phyloP scores from a whole-genome alignment of 2,329 filamentous ascomycete genomes.

The Verticillium isaacii region DNA sequence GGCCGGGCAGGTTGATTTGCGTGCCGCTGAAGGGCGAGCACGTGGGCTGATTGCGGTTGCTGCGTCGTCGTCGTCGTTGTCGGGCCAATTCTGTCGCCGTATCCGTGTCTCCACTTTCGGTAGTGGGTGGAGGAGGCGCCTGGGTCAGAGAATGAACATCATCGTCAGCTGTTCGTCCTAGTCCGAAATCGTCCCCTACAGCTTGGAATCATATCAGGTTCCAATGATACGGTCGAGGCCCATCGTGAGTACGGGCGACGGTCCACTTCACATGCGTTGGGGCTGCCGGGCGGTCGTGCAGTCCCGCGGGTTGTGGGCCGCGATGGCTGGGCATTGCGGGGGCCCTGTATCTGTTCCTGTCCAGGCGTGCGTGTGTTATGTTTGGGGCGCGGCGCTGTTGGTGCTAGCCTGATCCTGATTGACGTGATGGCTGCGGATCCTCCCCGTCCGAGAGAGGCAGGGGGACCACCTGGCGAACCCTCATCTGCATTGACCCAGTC shows the following conservation, averaged over 20 bases:
- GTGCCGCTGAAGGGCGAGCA: constrained; percentile 25
- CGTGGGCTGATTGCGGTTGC: background rate
- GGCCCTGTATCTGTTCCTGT: background rate
- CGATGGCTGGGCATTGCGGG: background rate
- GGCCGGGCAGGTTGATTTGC: constrained; percentile 38
- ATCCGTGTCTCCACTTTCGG: background rate
- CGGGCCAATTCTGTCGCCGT: background rate
- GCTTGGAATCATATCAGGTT: background rate
- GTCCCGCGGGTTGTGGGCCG: background rate
- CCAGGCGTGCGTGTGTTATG: background rate
- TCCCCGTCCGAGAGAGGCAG: background rate
- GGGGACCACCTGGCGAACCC: background rate
- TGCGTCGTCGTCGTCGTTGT: background rate
- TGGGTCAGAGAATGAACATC: background rate
- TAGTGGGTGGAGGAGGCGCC: background rate
- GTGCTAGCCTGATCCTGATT: background rate
- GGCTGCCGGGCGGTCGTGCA: background rate
- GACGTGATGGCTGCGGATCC: background rate
- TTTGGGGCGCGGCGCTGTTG: background rate
- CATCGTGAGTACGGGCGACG: background rate
- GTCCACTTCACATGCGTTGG: background rate
- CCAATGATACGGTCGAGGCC: background rate
- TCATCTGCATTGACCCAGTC: too few relatives aligned
- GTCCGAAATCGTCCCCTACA: background rate
- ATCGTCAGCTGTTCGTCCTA: background rate